phyloP scores from a whole-genome alignment of 2,329 filamentous ascomycete species.

The Diplodia corticola region DNA sequence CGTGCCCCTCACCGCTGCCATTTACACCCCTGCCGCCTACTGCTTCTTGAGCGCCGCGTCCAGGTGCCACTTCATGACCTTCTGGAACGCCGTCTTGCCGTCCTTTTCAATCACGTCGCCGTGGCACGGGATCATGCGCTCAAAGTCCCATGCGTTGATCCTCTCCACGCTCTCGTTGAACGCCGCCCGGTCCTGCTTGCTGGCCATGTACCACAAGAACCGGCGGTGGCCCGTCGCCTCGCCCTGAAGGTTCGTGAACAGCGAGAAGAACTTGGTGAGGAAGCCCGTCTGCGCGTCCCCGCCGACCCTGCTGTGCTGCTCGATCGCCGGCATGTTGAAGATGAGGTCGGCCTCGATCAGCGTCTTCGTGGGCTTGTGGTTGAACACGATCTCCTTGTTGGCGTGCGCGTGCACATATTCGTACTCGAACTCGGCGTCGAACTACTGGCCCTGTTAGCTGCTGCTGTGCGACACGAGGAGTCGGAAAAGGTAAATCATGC shows the following conservation, averaged over 20 bases:
- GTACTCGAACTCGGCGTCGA: conserved; percentile 80
- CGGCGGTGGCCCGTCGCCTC: conserved; percentile 73
- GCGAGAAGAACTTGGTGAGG: conserved; percentile 58
- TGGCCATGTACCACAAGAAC: conserved; percentile 76
- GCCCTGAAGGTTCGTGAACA: conserved; percentile 62
- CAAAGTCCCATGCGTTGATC: conserved; percentile 82
- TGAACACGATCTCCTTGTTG: conserved; percentile 87
- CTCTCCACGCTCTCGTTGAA: conserved; percentile 69
- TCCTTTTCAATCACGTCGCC: conserved; percentile 79
- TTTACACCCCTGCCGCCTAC: not conserved
- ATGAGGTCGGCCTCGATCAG: conserved; percentile 87
- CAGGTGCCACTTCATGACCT: conserved; percentile 83
- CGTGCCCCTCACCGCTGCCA: not conserved
- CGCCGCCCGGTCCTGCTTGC: conserved; percentile 60
- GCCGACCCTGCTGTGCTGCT: conserved; percentile 69
- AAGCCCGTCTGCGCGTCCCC: conserved; percentile 58
- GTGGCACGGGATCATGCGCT: conserved; percentile 85
- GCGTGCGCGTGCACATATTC: conserved; percentile 79
- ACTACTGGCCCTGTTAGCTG: conserved; percentile 39
- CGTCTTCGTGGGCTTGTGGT: conserved; percentile 74
- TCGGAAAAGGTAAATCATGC: not conserved
- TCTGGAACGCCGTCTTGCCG: conserved; percentile 74
- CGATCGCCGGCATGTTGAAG: conserved; percentile 84
- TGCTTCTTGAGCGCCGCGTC: conserved; percentile 36
- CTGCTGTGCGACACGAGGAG: not conserved